Evolutionary conservation across 2,329 filamentous ascomycete genomes (phyloP), one percentile per base, ranked within the genome.

Genomic region (Pseudogymnoascus sp.): DNA sequence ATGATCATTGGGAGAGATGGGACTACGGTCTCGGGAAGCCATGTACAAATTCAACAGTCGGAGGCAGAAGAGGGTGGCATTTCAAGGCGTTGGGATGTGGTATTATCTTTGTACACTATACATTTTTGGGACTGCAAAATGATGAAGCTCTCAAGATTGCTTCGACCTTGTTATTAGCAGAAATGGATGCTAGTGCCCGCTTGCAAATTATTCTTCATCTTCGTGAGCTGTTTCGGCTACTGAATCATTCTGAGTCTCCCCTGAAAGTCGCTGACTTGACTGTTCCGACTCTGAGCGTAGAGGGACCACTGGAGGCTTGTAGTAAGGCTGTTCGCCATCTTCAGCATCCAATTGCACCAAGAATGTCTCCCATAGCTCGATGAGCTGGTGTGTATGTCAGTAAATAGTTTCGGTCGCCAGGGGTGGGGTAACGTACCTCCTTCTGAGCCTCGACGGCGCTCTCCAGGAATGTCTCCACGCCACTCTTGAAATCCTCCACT

Each of bases 401-500:
- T 50, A 61, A 60, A 58, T 38, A 59, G 43, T 14, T 39, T 58
- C 57, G 41, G 14, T n/a, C 15, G 9, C 6, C 2, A 47, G 41
- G 14, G 33, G 7, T 25, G 15, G 53, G 53, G 59, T 20, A 41
- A 75, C 83, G 74, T 73, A 94, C 93, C 87, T 99, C 94, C 76
- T 99, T 99, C 77, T 99, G 94, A 61, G 93, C 94, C 76, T 99
- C 94, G 3, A 99, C 91, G 3, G 94, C 91, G 70, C 94, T 92
- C 78, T 99, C 94, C 68, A 99, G 75, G 75, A 96, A 99, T 1
- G 94, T 99, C 78, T 99, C 94, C 1, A 99, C 92, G 0, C 92
- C 93, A 64, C 89, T 94, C 80, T 99, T 99, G 75, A 99, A 99
- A 72, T 99, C 94, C 72, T 99, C 94, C 2, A 99, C 94, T 79